These are phyloP conservation scores for Mrakia blollopis DNA, from an alignment of 768 basidiomycete species.

Conservation along the genomic window DNA sequence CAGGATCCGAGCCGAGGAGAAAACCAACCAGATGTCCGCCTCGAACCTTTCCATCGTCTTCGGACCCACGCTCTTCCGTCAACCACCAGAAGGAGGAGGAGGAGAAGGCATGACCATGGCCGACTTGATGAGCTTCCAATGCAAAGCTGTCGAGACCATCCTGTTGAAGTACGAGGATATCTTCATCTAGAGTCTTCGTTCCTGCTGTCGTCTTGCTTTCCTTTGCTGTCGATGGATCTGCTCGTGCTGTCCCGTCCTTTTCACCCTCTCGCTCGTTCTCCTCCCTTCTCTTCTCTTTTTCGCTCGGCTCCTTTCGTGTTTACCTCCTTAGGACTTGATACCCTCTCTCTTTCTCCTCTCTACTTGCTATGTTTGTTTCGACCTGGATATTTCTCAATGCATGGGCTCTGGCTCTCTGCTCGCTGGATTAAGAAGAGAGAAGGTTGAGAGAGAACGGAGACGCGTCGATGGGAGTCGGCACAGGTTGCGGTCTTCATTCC, in stretches of 20 bases:
- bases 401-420: too few species aligned
- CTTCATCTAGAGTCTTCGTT: neutral
- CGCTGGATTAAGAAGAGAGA: neutral
- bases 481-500: neutral
- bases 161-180: slow-evolving; percentile 28
- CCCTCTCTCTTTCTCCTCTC: neutral
- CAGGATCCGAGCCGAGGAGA: slow-evolving; percentile 69
- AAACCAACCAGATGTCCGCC: slow-evolving; percentile 83
- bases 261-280: neutral
- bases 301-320: neutral
- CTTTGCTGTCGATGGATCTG: neutral
- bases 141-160: slow-evolving; percentile 33
- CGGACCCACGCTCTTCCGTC: slow-evolving; percentile 92
- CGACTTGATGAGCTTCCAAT: slow-evolving; percentile 33
- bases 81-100: slow-evolving; percentile 45
- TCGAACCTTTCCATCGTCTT: slow-evolving; percentile 94
- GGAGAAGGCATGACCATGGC: slow-evolving; percentile 27
- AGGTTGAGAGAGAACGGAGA: too few species aligned
- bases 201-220: neutral
- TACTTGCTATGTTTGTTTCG: neutral
- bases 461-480: too few species aligned
- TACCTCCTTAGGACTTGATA: neutral
- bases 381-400: neutral
- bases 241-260: neutral
- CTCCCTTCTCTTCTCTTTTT: neutral